phyloP scores from a whole-genome alignment of 495 filamentous ascomycete genomes.

The Eremomyces bilateralis region DNA sequence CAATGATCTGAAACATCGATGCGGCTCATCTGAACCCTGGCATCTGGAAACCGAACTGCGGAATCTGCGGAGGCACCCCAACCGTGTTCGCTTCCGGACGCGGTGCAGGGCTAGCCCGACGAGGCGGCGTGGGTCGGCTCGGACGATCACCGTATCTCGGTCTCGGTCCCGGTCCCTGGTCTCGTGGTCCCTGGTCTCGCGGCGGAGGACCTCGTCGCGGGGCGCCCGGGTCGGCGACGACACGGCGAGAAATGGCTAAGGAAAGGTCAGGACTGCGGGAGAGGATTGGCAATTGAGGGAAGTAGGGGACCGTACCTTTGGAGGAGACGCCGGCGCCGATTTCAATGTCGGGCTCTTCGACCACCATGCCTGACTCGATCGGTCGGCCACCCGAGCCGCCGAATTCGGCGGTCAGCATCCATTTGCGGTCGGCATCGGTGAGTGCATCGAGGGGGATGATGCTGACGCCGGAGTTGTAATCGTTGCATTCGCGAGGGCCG shows the following conservation, averaged over 20 bases:
- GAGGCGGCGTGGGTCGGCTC: conserved; percentile 11
- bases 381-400: conserved; percentile 72
- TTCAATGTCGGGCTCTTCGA: conserved; percentile 96
- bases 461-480: conserved; percentile 82
- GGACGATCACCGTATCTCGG: background rate
- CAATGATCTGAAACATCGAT: no score
- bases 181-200: conserved; percentile 16
- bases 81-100: conserved; percentile 26
- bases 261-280: conserved; percentile 1
- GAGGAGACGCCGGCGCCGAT: conserved; percentile 94
- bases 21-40: no score
- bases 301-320: conserved; percentile 36
- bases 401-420: conserved; percentile 88
- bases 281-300: conserved; percentile 23
- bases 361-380: conserved; percentile 64
- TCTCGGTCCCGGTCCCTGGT: conserved; percentile 14
- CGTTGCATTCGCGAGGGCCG: conserved; percentile 89
- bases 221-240: conserved; percentile 10
- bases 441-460: conserved; percentile 79
- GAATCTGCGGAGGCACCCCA: conserved; percentile 38
- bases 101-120: conserved; percentile 25
- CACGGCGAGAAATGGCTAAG: conserved; percentile 7
- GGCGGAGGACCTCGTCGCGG: conserved; percentile 18
- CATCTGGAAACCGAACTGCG: conserved; percentile 45
- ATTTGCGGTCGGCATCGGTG: conserved; percentile 89